phyloP scores from a whole-genome alignment of 164 flowering plant species.

The Kingdonia uniflora region DNA sequence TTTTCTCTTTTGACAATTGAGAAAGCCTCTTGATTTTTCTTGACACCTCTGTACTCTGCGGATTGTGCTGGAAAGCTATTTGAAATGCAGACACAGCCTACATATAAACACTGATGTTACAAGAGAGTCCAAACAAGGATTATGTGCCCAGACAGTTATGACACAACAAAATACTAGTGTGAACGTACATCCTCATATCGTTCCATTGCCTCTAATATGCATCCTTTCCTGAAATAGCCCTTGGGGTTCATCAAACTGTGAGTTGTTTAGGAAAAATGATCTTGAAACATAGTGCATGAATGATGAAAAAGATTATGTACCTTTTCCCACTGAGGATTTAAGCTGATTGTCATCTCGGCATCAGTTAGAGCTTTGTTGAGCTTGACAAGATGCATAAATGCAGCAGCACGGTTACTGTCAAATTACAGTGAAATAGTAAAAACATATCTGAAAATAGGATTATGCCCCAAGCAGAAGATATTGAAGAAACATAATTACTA shows the following conservation, averaged over 20 bases:
- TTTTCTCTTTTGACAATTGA: constrained; percentile 62
- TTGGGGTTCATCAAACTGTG: constrained; percentile 21
- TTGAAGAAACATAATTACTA: too few relatives aligned
- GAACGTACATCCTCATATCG: constrained; percentile 69
- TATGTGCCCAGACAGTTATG: background rate
- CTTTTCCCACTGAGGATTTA: constrained; percentile 97
- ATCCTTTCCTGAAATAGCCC: constrained; percentile 98
- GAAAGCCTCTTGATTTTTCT: constrained; percentile 73
- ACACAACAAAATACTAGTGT: background rate
- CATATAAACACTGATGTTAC: constrained; percentile 6
- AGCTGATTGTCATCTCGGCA: constrained; percentile 75
- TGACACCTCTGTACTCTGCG: constrained; percentile 82
- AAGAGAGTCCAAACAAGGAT: background rate
- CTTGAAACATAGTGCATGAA: constrained; percentile 5
- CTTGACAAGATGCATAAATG: constrained; percentile 77
- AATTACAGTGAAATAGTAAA: background rate
- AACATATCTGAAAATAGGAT: background rate
- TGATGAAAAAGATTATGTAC: constrained; percentile 17
- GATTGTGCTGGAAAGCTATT: constrained; percentile 60
- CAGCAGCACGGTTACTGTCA: constrained; percentile 93
- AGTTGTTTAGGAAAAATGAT: background rate
- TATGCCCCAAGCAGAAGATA: background rate
- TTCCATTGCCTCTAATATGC: constrained; percentile 85
- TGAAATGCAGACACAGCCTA: constrained; percentile 78
- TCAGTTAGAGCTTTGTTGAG: constrained; percentile 91